Percentiles rank a stretch among this genome's conserved stretches.
Evolutionary conservation across 2,329 filamentous ascomycete genomes (phyloP).

Genomic region (Raffaelea ambrosiae): DNA sequence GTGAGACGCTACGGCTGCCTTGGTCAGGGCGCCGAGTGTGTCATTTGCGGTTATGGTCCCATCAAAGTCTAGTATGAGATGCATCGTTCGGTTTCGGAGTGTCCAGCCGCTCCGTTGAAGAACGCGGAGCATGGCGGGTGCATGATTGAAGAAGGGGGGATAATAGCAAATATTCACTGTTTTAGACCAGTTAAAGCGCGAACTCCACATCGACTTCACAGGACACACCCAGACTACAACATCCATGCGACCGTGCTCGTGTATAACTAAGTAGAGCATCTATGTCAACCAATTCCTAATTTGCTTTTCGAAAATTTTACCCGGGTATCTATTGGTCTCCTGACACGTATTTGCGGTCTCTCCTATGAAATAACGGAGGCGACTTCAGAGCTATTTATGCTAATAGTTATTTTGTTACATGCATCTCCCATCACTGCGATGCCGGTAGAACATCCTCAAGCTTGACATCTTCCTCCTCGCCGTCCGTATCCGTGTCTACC

Average conservation of each 20-base stretch:
- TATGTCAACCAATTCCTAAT: no score
- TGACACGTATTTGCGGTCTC: no score
- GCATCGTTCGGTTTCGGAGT: constrained; percentile 19
- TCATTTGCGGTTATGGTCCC: constrained; percentile 48
- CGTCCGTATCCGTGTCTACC: constrained; percentile 48
- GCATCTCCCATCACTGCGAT: not conserved
- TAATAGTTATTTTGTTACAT: no score
- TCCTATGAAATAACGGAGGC: no score
- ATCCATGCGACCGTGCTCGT: no score
- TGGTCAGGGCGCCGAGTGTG: constrained; percentile 40
- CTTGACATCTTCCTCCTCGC: constrained; percentile 56
- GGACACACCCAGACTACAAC: no score
- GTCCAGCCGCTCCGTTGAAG: not conserved
- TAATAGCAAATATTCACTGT: not conserved
- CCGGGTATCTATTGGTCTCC: no score
- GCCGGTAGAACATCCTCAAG: constrained; percentile 62
- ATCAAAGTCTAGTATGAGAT: constrained; percentile 50
- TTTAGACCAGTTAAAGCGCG: not conserved
- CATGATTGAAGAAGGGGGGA: not conserved
- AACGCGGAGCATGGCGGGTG: not conserved
- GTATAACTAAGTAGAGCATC: no score
- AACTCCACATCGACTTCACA: no score
- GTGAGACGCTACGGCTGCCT: constrained; percentile 26
- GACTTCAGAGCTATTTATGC: no score
- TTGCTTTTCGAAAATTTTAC: no score